A percentile compares a stretch with the other conserved stretches of the same genome.
These are phyloP conservation scores for Cryptococcus jaspeensis DNA, from an alignment of 1,284 basidiomycete genomes.

Conservation along the genomic window DNA sequence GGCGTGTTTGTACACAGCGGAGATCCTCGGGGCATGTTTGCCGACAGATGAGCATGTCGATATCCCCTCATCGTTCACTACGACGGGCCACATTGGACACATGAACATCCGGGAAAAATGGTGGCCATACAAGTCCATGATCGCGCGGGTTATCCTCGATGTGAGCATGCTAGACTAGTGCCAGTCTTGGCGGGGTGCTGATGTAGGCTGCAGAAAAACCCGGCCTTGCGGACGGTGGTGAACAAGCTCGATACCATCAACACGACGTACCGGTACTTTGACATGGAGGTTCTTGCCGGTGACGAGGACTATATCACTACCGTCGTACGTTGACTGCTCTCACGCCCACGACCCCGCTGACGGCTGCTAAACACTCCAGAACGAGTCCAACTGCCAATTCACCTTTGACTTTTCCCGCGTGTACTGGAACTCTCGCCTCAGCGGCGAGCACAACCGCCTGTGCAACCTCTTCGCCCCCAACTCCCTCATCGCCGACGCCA, in stretches of 20 bases:
- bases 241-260: constrained; percentile 92
- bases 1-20: constrained; percentile 57
- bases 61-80: constrained; percentile 82
- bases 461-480: constrained; percentile 66
- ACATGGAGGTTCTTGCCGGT: constrained; percentile 96
- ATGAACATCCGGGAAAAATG: constrained; percentile 89
- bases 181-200: background rate
- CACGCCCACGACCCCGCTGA: background rate
- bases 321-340: constrained; percentile 59
- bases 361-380: constrained; percentile 53
- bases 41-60: constrained; percentile 72
- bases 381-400: constrained; percentile 80
- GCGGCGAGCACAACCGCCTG: constrained; percentile 85
- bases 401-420: constrained; percentile 93
- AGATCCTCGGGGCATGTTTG: constrained; percentile 74
- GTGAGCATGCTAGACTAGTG: constrained; percentile 55
- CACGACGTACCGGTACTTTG: constrained; percentile 85
- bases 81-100: constrained; percentile 90
- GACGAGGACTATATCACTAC: constrained; percentile 79
- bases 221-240: constrained; percentile 78
- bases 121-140: constrained; percentile 83
- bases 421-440: constrained; percentile 96
- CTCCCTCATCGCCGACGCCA: constrained; percentile 83
- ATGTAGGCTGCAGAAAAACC: constrained; percentile 69
- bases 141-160: constrained; percentile 88